These are phyloP conservation scores for Cryptococcus deneoformans DNA, from an alignment of 1,284 basidiomycete species.

Conservation along the genomic window DNA sequence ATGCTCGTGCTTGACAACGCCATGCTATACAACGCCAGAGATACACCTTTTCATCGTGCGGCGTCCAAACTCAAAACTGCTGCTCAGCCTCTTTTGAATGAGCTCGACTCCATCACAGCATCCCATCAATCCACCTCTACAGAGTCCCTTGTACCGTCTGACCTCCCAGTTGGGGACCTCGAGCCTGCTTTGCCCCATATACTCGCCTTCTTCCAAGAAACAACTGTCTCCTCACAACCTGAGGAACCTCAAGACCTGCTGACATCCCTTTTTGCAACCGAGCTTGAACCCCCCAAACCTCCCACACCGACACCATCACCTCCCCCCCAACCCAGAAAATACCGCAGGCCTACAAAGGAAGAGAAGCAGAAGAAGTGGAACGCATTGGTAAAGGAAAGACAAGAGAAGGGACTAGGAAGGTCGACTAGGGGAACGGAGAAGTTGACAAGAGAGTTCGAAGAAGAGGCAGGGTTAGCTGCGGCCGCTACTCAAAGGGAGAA, in stretches of 20 bases:
- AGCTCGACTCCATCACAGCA: conserved; percentile 53
- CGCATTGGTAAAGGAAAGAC: not conserved
- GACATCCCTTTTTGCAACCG: conserved; percentile 64
- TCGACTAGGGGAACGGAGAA: too few relatives aligned
- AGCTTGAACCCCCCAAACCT: conserved; percentile 62
- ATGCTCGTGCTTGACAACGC: conserved; percentile 83
- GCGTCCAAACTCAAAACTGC: conserved; percentile 67
- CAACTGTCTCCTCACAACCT: not conserved
- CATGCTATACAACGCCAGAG: conserved; percentile 76
- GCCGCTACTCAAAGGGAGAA: not conserved
- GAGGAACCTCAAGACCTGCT: conserved; percentile 57
- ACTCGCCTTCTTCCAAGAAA: conserved; percentile 17
- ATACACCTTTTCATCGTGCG: conserved; percentile 67
- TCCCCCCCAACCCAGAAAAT: conserved; percentile 43
- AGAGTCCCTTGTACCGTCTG: not conserved
- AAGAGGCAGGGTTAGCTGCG: not conserved
- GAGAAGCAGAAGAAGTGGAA: conserved; percentile 22
- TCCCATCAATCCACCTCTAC: not conserved
- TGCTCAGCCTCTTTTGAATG: conserved; percentile 60
- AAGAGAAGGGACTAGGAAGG: too few relatives aligned
- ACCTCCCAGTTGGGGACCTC: conserved; percentile 58
- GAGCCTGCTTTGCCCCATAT: conserved; percentile 60
- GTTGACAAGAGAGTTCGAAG: too few relatives aligned
- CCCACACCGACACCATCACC: conserved; percentile 53
- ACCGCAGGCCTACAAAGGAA: conserved; percentile 3